Conservation (phyloP, 2,329 filamentous ascomycete genomes). For the Microcyclospora tardicrescens region DNA sequence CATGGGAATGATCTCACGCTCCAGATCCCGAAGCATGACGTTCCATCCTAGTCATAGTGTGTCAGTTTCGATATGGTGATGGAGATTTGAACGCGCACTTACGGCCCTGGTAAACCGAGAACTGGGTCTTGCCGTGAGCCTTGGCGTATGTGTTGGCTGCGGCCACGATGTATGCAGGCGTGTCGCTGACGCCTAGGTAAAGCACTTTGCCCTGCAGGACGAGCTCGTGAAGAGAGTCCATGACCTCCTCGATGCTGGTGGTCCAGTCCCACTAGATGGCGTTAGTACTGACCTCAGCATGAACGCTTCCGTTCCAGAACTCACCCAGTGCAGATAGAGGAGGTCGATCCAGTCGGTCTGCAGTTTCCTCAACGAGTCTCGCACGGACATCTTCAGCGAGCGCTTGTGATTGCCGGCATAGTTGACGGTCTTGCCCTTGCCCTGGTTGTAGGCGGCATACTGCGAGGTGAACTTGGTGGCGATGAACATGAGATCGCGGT, state of each 20-base stretch:
- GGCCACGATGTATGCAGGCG: conserved; percentile 31
- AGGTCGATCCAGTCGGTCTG: conserved; percentile 59
- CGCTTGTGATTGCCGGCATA: conserved; percentile 49
- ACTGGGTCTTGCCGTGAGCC: conserved; percentile 21
- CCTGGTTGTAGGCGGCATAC: conserved; percentile 14
- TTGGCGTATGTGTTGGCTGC: conserved; percentile 29
- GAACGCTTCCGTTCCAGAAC: background rate
- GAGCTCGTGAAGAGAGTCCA: conserved; percentile 31
- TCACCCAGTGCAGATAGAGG: conserved; percentile 19
- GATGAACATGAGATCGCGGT: conserved; percentile 29
- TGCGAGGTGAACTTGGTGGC: conserved; percentile 28
- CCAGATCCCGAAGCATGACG: conserved; percentile 30
- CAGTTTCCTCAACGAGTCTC: conserved; percentile 35
- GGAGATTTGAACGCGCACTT: no score
- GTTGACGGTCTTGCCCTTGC: conserved; percentile 48
- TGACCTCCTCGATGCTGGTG: conserved; percentile 31
- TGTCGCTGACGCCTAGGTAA: conserved; percentile 33
- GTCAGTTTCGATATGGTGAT: no score
- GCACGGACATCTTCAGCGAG: conserved; percentile 41
- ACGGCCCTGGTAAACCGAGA: conserved; percentile 25
- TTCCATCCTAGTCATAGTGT: conserved; percentile 20
- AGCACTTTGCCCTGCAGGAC: conserved; percentile 30
- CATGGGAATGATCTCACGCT: conserved; percentile 36
- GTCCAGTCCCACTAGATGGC: conserved; percentile 30
- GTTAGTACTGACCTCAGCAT: background rate